Percentiles rank a stretch among this genome's conserved stretches.
Evolutionary conservation across 345 rosid species (phyloP).

Genomic region (Melaleuca alternifolia): DNA sequence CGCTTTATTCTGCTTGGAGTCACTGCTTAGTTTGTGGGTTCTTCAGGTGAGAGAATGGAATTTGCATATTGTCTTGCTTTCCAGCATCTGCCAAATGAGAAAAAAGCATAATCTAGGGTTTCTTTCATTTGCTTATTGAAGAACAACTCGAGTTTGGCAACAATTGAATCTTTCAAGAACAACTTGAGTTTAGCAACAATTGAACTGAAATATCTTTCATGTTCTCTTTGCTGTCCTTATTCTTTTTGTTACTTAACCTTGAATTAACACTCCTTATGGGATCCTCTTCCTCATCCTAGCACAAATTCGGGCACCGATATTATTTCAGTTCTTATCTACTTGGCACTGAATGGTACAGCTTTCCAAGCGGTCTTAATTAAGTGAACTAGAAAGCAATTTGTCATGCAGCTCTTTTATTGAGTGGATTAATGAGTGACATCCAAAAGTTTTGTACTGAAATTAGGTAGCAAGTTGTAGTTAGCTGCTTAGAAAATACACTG

Average conservation of each 20-base stretch:
- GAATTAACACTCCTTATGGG: neutral
- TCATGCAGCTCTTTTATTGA: neutral
- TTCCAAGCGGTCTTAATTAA: neutral
- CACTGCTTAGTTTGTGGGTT: conserved; percentile 92
- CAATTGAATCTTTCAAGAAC: neutral
- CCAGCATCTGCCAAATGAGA: neutral
- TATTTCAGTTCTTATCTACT: neutral
- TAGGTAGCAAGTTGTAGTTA: neutral
- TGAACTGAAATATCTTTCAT: neutral
- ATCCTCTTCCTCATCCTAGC: neutral
- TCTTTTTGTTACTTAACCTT: neutral
- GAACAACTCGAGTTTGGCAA: neutral
- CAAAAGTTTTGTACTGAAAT: neutral
- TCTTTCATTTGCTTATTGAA: neutral
- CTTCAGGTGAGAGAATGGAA: conserved; percentile 53
- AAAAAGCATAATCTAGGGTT: neutral
- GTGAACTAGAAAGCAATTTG: neutral
- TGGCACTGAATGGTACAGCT: neutral
- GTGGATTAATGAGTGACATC: neutral
- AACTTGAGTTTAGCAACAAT: neutral
- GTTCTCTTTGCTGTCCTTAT: neutral
- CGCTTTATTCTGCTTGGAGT: conserved; percentile 81
- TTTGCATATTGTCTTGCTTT: neutral
- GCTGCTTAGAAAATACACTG: neutral
- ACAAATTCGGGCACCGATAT: neutral